Evolutionary conservation across 2,329 filamentous ascomycete species (phyloP).

Genomic region (Hymenoscyphus albidus): DNA sequence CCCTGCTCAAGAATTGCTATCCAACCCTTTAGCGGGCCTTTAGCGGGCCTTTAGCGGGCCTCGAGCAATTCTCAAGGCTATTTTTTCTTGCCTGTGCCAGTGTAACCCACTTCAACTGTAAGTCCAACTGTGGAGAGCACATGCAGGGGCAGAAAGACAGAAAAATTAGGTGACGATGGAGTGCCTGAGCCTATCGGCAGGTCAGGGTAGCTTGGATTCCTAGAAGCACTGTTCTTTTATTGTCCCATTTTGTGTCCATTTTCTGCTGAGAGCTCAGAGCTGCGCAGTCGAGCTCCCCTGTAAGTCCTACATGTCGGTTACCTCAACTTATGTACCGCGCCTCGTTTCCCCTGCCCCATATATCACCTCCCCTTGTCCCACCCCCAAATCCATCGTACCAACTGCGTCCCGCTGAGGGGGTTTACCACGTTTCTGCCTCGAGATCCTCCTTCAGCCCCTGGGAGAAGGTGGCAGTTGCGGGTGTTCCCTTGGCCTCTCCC

Average conservation of each 20-base stretch:
- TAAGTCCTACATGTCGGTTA: not conserved
- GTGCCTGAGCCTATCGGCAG: not conserved
- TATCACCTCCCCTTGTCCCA: not conserved
- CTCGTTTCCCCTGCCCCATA: not conserved
- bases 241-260: not conserved
- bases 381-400: not conserved
- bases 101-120: not conserved
- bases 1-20: not conserved
- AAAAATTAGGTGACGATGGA: not conserved
- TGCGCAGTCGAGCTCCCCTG: not conserved
- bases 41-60: not conserved
- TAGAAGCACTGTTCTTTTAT: not conserved
- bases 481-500: not conserved
- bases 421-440: constrained; percentile 17
- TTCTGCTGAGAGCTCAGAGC: not conserved
- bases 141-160: not conserved
- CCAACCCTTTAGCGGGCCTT: not conserved
- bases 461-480: not conserved
- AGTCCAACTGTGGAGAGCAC: not conserved
- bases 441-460: constrained; percentile 7
- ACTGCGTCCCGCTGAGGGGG: constrained; percentile 11
- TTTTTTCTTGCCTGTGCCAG: not conserved
- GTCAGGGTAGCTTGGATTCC: not conserved
- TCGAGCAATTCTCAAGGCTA: not conserved
- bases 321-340: not conserved